phyloP scores from a whole-genome alignment of 768 basidiomycete genomes.

The Rhizopogon vesiculosus region DNA sequence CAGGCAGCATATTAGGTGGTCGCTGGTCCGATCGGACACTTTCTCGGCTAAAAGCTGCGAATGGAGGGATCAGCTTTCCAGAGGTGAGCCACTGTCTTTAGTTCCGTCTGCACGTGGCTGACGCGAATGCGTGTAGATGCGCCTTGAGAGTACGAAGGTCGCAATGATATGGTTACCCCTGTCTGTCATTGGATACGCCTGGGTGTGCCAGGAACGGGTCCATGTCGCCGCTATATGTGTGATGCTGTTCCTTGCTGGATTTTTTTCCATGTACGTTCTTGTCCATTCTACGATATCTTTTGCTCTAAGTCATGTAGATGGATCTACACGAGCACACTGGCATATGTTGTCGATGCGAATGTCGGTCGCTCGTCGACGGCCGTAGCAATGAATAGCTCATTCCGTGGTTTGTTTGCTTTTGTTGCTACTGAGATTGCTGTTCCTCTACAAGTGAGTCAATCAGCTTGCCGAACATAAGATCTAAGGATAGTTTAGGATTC shows the following conservation, averaged over 20 bases:
- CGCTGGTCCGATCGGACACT: conserved; percentile 50
- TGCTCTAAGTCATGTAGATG: conserved; percentile 26
- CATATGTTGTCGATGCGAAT: conserved; percentile 87
- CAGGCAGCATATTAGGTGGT: conserved; percentile 56
- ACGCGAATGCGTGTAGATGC: conserved; percentile 47
- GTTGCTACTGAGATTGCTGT: conserved; percentile 72
- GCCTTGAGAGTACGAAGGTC: conserved; percentile 56
- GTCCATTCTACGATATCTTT: background rate
- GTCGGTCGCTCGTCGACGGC: conserved; percentile 75
- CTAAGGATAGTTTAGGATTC: background rate
- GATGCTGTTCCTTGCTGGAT: conserved; percentile 66
- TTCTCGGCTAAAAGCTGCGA: conserved; percentile 31
- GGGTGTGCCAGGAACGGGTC: conserved; percentile 62
- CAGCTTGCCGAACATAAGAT: background rate
- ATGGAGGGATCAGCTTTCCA: conserved; percentile 45
- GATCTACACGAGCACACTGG: conserved; percentile 65
- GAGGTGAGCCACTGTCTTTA: conserved; percentile 44
- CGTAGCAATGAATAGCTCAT: conserved; percentile 70
- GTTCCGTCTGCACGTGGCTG: background rate
- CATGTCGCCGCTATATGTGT: conserved; percentile 68
- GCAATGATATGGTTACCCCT: conserved; percentile 53
- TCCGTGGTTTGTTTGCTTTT: conserved; percentile 67
- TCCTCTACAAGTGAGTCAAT: conserved; percentile 48
- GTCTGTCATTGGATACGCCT: conserved; percentile 65
- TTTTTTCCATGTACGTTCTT: conserved; percentile 57